phyloP scores from a whole-genome alignment of 108 stramenopile species.

The Cyclotella cryptica region DNA sequence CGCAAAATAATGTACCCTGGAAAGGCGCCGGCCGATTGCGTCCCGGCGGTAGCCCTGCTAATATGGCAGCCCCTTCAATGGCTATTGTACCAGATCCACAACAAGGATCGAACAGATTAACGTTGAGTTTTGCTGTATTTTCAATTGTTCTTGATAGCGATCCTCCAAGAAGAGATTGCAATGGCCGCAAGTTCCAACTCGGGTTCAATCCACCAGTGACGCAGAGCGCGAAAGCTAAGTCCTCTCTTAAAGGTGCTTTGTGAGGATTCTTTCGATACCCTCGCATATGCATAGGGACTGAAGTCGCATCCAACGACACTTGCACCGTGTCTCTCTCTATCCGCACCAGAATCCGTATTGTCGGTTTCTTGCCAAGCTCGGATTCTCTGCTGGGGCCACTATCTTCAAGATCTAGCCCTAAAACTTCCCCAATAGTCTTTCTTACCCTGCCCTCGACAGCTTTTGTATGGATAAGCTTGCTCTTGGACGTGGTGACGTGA shows the following conservation, averaged over 20 bases:
- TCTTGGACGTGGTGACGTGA: conserved; percentile 67
- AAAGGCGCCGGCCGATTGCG: conserved; percentile 65
- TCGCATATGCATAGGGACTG: conserved; percentile 68
- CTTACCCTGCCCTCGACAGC: conserved; percentile 70
- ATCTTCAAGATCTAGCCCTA: conserved; percentile 41
- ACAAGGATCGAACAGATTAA: conserved; percentile 69
- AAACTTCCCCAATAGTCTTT: conserved; percentile 46
- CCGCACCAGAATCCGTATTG: conserved; percentile 54
- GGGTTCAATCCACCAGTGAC: conserved; percentile 61
- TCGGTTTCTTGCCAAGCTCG: conserved; percentile 6
- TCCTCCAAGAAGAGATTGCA: conserved; percentile 14
- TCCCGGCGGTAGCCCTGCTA: conserved; percentile 68
- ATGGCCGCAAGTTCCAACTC: conserved; percentile 35
- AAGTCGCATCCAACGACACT: conserved; percentile 63
- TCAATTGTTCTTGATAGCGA: background rate
- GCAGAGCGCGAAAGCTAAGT: conserved; percentile 76
- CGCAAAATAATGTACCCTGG: conserved; percentile 54
- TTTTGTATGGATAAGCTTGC: conserved; percentile 71
- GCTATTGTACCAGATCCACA: conserved; percentile 87
- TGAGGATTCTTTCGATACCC: conserved; percentile 72
- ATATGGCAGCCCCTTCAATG: conserved; percentile 77
- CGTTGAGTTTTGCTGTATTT: background rate
- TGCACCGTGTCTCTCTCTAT: conserved; percentile 67
- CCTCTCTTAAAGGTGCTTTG: conserved; percentile 85
- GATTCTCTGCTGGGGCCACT: background rate